Evolutionary conservation across 352 stramenopile species (phyloP).

Genomic region (Achlya hypogyna): DNA sequence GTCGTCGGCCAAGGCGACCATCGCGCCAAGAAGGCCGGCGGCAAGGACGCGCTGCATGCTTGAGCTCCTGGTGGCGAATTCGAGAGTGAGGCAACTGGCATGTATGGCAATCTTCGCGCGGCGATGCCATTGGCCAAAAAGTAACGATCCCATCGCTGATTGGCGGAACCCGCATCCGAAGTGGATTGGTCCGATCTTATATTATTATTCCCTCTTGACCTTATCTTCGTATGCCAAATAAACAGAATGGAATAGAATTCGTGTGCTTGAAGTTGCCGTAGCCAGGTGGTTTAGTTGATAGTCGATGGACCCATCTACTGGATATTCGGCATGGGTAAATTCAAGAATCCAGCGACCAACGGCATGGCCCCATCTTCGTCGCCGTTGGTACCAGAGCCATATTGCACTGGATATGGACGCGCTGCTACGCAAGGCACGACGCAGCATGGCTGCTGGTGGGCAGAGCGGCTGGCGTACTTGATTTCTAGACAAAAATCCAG

Average conservation of each 20-base stretch:
- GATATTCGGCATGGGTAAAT: not conserved
- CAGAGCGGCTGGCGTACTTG: not conserved
- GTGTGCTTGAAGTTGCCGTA: not conserved
- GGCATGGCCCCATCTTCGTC: not conserved
- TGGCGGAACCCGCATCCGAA: not conserved
- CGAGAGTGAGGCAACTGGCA: not conserved
- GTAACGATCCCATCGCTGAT: not conserved
- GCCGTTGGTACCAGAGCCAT: not conserved
- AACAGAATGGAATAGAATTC: not conserved
- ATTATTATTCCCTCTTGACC: not conserved
- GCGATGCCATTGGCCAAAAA: not conserved
- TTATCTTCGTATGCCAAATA: not conserved
- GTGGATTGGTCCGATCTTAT: not conserved
- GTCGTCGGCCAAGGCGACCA: not conserved
- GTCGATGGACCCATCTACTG: not conserved
- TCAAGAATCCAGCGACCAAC: not conserved
- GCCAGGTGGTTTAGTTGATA: not conserved
- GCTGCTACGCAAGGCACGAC: not conserved
- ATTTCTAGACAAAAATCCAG: constrained; percentile 4
- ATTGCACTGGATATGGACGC: not conserved
- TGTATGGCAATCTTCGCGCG: not conserved
- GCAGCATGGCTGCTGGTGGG: not conserved
- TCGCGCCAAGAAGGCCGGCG: not conserved
- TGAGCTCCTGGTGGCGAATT: not conserved
- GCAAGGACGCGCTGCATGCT: not conserved